phyloP scores from a whole-genome alignment of 805 yeast species.

The Metschnikowia kunwiensis region DNA sequence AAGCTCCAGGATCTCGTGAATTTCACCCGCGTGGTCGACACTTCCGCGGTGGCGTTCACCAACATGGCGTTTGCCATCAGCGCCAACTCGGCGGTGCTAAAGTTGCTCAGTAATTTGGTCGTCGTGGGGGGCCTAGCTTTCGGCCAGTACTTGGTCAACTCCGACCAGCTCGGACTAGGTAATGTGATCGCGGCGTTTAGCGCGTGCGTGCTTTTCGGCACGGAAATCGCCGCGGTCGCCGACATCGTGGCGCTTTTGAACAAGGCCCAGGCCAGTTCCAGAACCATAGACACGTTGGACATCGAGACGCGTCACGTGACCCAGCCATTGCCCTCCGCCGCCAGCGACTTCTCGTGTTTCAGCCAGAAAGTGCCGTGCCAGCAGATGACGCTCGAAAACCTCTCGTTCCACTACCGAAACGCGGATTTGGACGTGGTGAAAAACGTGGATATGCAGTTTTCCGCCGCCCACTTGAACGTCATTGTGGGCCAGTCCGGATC shows the following conservation, averaged over 20 bases:
- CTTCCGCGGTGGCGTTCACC: slow-evolving; percentile 39
- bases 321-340: background rate
- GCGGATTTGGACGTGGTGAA: slow-evolving; percentile 50
- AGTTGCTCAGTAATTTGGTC: slow-evolving; percentile 61
- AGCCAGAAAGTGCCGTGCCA: slow-evolving; percentile 3
- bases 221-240: slow-evolving; percentile 52
- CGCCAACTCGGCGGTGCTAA: slow-evolving; percentile 54
- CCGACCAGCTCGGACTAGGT: slow-evolving; percentile 51
- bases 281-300: slow-evolving; percentile 41
- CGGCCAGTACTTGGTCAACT: slow-evolving; percentile 65
- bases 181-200: slow-evolving; percentile 79
- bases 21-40: slow-evolving; percentile 37
- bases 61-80: slow-evolving; percentile 47
- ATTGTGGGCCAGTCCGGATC: slow-evolving; percentile 88
- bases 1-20: slow-evolving; percentile 48
- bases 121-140: slow-evolving; percentile 93
- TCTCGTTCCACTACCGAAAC: slow-evolving; percentile 62
- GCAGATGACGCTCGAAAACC: slow-evolving; percentile 26
- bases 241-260: slow-evolving; percentile 59
- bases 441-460: slow-evolving; percentile 44
- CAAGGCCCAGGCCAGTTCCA: slow-evolving; percentile 69
- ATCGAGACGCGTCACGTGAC: background rate
- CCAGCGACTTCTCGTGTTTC: slow-evolving; percentile 4
- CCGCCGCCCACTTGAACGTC: slow-evolving; percentile 49
- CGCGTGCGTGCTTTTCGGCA: slow-evolving; percentile 72